A percentile compares a stretch with the other conserved stretches of the same genome.
Evolutionary conservation across 139 green algal species (phyloP).

Genomic region (Pseudopediastrum boryanum): DNA sequence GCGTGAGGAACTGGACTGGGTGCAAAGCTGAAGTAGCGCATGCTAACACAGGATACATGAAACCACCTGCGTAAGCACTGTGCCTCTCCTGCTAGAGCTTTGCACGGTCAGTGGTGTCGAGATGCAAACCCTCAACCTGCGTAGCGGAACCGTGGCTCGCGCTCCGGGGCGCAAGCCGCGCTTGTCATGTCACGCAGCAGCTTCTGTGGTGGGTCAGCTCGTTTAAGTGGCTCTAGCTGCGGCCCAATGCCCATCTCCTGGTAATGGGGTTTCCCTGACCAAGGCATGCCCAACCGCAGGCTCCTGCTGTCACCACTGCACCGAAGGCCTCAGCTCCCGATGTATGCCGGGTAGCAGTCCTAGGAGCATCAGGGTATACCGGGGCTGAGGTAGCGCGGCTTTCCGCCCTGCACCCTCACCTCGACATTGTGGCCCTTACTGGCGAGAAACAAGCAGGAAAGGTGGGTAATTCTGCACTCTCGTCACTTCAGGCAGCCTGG

Average conservation of each 20-base stretch:
- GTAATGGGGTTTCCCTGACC: background rate
- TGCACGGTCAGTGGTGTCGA: background rate
- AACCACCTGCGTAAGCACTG: too few species aligned
- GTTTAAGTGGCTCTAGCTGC: background rate
- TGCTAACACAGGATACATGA: too few species aligned
- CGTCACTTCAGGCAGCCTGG: background rate
- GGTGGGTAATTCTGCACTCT: constrained; percentile 41
- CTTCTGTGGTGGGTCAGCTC: background rate
- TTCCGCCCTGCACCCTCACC: constrained; percentile 80
- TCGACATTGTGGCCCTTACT: constrained; percentile 86
- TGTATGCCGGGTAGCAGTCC: constrained; percentile 75
- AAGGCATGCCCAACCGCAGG: background rate
- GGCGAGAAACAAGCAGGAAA: constrained; percentile 93
- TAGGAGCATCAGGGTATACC: constrained; percentile 96
- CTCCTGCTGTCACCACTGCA: background rate
- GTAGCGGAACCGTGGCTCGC: background rate
- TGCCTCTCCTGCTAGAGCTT: background rate
- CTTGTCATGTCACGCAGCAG: background rate
- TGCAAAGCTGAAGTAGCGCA: too few species aligned
- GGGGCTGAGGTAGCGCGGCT: constrained; percentile 91
- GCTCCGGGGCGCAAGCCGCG: background rate
- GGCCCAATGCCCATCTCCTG: background rate
- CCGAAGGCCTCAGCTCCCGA: background rate
- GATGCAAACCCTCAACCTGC: constrained; percentile 14
- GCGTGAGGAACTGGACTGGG: too few species aligned